Conservation (phyloP, 345 rosid species). For the Firmiana major region DNA sequence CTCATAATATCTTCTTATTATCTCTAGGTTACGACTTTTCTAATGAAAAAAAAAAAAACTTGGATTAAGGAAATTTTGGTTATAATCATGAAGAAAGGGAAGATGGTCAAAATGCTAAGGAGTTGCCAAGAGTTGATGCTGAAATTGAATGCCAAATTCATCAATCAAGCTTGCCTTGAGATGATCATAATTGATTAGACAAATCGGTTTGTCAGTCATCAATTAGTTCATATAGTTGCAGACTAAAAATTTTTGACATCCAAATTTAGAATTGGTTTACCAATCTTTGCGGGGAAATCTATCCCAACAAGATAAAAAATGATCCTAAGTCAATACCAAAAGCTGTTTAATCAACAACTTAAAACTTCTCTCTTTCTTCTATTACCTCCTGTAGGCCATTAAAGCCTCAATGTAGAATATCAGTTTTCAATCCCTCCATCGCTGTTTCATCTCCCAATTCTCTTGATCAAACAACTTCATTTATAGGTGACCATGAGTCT, state of each 20-base stretch:
- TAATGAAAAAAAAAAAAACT: too few relatives aligned
- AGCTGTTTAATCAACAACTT: background rate
- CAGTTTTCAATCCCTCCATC: background rate
- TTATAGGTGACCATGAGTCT: slow-evolving; percentile 41
- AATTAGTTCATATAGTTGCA: background rate
- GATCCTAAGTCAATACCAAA: background rate
- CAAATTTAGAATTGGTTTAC: slow-evolving; percentile 16
- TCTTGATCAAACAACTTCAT: background rate
- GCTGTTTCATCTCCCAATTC: background rate
- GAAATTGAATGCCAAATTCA: background rate
- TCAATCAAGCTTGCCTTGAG: background rate
- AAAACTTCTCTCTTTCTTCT: background rate
- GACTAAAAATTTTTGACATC: background rate
- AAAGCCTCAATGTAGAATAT: background rate
- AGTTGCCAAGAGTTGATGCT: too few relatives aligned
- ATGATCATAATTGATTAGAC: background rate
- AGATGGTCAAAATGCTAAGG: background rate
- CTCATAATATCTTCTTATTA: too few relatives aligned
- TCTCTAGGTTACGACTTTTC: too few relatives aligned
- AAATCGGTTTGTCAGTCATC: background rate
- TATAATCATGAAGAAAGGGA: background rate
- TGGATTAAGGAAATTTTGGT: background rate
- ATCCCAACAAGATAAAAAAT: background rate
- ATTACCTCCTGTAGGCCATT: background rate
- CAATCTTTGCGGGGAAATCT: slow-evolving; percentile 19